Percentiles rank a stretch among this genome's conserved stretches.
Conservation (phyloP, 2,329 filamentous ascomycete genomes). For the Juglanconis juglandina region DNA sequence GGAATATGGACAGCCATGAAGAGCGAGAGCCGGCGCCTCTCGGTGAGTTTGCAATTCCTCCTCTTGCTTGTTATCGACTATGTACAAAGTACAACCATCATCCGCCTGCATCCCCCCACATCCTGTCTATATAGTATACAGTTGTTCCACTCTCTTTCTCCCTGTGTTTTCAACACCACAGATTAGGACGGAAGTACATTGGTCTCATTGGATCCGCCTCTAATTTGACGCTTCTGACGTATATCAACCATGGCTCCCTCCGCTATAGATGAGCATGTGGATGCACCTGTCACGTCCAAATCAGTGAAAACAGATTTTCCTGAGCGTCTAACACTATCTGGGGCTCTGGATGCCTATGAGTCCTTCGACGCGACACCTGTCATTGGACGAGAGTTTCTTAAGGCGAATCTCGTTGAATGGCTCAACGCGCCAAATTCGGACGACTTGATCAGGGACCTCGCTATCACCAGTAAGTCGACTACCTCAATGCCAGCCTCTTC, state of each 20-base stretch:
- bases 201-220: too few relatives aligned
- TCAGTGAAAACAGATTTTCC: conserved; percentile 7
- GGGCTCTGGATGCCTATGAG: conserved; percentile 49
- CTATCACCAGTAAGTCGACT: conserved; percentile 55
- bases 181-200: too few relatives aligned
- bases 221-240: background rate
- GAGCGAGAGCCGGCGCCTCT: too few relatives aligned
- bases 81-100: too few relatives aligned
- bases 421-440: conserved; percentile 61
- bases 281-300: conserved; percentile 16
- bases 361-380: conserved; percentile 58
- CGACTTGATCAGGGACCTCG: conserved; percentile 61
- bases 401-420: conserved; percentile 56
- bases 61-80: too few relatives aligned
- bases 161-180: too few relatives aligned
- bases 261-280: conserved; percentile 19
- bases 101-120: too few relatives aligned
- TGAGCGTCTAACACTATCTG: conserved; percentile 46
- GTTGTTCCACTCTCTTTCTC: too few relatives aligned
- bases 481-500: background rate
- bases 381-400: conserved; percentile 61
- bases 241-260: conserved; percentile 21
- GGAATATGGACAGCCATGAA: too few relatives aligned
- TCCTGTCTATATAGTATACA: too few relatives aligned
- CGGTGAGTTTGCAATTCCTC: too few relatives aligned